These are phyloP conservation scores for Torrubiella hemipterigena DNA, from an alignment of 2,329 filamentous ascomycete genomes.

Conservation along the genomic window DNA sequence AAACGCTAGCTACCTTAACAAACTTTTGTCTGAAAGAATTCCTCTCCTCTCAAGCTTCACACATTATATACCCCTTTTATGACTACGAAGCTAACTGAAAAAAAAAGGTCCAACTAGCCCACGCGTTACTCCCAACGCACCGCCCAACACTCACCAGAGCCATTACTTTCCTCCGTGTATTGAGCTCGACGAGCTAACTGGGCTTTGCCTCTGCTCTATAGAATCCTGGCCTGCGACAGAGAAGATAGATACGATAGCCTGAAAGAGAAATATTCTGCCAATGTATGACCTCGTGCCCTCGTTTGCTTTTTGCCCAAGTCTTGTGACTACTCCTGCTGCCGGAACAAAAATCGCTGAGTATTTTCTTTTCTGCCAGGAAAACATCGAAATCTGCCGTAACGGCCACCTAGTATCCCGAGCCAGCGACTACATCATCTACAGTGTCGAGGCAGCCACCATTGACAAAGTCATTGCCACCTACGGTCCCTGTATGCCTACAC, in stretches of 20 bases:
- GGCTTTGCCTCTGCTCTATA: slow-evolving; percentile 26
- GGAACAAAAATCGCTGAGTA: slow-evolving; percentile 32
- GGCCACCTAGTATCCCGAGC: slow-evolving; percentile 90
- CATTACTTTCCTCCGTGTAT: slow-evolving; percentile 9
- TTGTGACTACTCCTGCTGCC: slow-evolving; percentile 10
- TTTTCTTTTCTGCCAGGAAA: slow-evolving; percentile 45
- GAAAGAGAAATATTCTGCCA: slow-evolving; percentile 68
- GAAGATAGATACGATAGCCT: slow-evolving; percentile 79
- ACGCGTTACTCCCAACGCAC: not conserved
- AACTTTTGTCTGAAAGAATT: slow-evolving; percentile 70
- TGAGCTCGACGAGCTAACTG: slow-evolving; percentile 12
- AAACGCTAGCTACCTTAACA: slow-evolving; percentile 93
- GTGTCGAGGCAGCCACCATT: slow-evolving; percentile 88
- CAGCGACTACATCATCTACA: slow-evolving; percentile 99
- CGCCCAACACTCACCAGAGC: not conserved
- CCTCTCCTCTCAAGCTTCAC: slow-evolving; percentile 5
- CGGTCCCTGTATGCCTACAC: slow-evolving; percentile 66
- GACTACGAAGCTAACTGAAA: slow-evolving; percentile 1
- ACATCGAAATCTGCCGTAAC: slow-evolving; percentile 82
- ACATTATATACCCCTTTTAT: not conserved
- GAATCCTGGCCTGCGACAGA: slow-evolving; percentile 88
- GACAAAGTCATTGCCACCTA: slow-evolving; percentile 77
- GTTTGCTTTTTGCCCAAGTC: slow-evolving; percentile 6
- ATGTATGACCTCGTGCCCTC: slow-evolving; percentile 49
- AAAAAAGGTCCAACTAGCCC: not conserved